phyloP scores from a whole-genome alignment of 2,329 filamentous ascomycete genomes.

The Neoscytalidium dimidiatum region DNA sequence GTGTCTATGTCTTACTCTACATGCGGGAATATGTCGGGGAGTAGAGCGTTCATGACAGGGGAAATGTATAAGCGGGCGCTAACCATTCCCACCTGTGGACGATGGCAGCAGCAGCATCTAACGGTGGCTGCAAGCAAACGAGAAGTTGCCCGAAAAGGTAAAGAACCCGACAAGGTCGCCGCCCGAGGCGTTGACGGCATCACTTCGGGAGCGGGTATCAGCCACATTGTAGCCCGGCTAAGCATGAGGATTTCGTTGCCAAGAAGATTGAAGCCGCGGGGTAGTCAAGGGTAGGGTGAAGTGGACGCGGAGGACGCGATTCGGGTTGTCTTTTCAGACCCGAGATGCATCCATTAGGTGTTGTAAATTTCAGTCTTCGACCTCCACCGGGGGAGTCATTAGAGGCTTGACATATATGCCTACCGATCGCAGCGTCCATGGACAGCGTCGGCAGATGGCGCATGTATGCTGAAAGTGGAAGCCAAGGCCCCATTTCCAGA shows the following conservation, averaged over 20 bases:
- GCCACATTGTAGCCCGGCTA: not conserved
- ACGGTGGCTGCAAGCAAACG: not conserved
- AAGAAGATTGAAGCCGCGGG: not conserved
- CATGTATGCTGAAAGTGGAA: not conserved
- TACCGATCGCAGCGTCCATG: too few relatives aligned
- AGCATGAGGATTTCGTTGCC: not conserved
- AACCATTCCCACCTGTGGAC: not conserved
- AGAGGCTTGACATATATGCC: too few relatives aligned
- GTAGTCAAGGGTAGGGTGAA: not conserved
- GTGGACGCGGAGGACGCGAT: too few relatives aligned
- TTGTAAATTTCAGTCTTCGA: too few relatives aligned
- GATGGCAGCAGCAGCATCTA: not conserved
- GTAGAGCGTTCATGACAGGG: not conserved
- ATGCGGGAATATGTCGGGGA: not conserved
- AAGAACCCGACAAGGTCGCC: not conserved
- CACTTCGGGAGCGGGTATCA: not conserved
- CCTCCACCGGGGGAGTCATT: too few relatives aligned
- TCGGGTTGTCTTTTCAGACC: too few relatives aligned
- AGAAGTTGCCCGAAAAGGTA: constrained; percentile 1
- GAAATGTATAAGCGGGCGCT: not conserved
- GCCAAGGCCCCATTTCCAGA: not conserved
- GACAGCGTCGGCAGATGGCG: not conserved
- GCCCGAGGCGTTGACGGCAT: not conserved
- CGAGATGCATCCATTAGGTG: too few relatives aligned
- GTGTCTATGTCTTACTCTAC: not conserved